phyloP scores from a whole-genome alignment of 129 eudicot genomes.

The Lonicera japonica region DNA sequence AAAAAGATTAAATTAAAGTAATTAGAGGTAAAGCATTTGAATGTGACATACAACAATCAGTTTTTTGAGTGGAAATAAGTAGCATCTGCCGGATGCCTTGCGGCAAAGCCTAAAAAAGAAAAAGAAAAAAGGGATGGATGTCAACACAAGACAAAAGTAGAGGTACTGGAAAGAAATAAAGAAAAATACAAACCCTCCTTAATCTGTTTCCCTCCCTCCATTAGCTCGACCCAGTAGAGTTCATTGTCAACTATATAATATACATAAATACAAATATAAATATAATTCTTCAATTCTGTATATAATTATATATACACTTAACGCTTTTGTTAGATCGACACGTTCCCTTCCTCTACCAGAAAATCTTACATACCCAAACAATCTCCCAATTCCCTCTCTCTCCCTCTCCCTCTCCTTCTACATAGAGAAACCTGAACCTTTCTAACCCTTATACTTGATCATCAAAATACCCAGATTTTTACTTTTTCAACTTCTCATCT shows the following conservation, averaged over 20 bases:
- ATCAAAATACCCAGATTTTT: slow-evolving; percentile 22
- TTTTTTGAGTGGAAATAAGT: too few species aligned
- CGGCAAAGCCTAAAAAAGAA: too few species aligned
- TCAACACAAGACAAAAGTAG: too few species aligned
- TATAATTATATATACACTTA: not conserved
- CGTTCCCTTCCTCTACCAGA: not conserved
- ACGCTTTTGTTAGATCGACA: not conserved
- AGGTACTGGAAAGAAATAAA: too few species aligned
- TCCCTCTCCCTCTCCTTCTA: not conserved
- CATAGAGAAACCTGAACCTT: not conserved
- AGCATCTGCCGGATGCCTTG: too few species aligned
- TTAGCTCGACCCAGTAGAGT: slow-evolving; percentile 19
- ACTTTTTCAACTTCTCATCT: slow-evolving; percentile 18
- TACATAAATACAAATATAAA: too few species aligned
- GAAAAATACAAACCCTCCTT: slow-evolving; percentile 41
- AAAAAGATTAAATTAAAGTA: too few species aligned
- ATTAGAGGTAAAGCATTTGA: too few species aligned
- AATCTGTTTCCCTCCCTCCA: slow-evolving; percentile 43
- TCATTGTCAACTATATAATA: too few species aligned
- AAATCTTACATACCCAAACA: not conserved
- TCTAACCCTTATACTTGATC: not conserved
- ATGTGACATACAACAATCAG: too few species aligned
- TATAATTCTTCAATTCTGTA: not conserved
- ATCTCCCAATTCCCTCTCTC: not conserved
- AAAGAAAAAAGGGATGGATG: too few species aligned